Evolutionary conservation across 164 flowering plant species (phyloP).

Genomic region (Chimonanthus salicifolius): DNA sequence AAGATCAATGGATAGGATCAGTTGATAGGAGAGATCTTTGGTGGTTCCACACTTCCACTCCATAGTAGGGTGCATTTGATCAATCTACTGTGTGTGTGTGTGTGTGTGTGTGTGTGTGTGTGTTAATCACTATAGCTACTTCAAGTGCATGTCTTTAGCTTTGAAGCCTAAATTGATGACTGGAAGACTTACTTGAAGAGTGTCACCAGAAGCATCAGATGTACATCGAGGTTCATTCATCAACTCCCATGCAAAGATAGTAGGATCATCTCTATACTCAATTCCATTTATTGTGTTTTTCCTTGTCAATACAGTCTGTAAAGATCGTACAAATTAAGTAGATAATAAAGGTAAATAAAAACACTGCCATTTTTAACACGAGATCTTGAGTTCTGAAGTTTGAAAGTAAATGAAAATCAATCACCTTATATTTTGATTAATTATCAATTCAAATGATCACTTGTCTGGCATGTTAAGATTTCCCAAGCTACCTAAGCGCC

Average conservation of each 20-base stretch:
- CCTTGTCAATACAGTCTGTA: slow-evolving; percentile 75
- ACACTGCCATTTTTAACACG: not conserved
- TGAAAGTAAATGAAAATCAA: not conserved
- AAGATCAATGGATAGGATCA: not conserved
- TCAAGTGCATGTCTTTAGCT: not conserved
- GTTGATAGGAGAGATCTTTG: not conserved
- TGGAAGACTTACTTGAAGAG: slow-evolving; percentile 70
- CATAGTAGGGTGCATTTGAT: not conserved
- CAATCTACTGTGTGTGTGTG: not conserved
- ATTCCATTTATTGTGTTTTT: slow-evolving; percentile 80
- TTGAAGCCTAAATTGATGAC: not conserved
- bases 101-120: not conserved
- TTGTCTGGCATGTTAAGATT: not conserved
- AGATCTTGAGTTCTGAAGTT: not conserved
- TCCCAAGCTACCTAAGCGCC: not conserved
- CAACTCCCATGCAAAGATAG: slow-evolving; percentile 93
- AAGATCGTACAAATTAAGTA: slow-evolving; percentile 8
- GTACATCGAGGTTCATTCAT: slow-evolving; percentile 98
- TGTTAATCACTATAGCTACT: not conserved
- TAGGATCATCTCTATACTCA: slow-evolving; percentile 87
- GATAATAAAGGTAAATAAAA: not conserved
- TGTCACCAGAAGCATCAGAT: slow-evolving; percentile 88
- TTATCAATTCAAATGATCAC: not conserved
- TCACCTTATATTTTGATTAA: not conserved
- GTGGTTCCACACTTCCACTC: not conserved